phyloP scores from a whole-genome alignment of 1,139 yeast genomes.

The Pichia sp. region DNA sequence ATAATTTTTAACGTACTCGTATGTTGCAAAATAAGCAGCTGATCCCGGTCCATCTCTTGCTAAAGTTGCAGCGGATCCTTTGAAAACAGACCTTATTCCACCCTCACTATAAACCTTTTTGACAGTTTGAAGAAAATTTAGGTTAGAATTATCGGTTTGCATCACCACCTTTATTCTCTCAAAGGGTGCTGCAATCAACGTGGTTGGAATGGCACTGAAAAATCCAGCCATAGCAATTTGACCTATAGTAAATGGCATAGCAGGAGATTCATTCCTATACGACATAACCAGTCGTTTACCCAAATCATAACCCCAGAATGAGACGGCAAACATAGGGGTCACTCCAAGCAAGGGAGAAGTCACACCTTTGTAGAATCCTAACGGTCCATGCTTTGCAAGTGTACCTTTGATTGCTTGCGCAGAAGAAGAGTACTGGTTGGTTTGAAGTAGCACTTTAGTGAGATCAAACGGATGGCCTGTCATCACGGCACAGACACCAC shows the following conservation, averaged over 20 bases:
- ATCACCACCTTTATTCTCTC: constrained; percentile 92
- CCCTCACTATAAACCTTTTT: constrained; percentile 70
- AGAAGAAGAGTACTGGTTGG: constrained; percentile 56
- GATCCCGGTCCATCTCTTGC: constrained; percentile 98
- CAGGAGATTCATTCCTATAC: constrained; percentile 28
- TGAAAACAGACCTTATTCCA: constrained; percentile 76
- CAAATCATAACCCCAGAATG: constrained; percentile 96
- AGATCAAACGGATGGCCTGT: constrained; percentile 97
- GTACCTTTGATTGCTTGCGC: constrained; percentile 63
- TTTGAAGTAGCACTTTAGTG: constrained; percentile 85
- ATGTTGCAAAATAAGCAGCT: constrained; percentile 94
- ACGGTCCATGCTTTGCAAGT: constrained; percentile 59
- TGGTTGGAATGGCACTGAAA: constrained; percentile 89
- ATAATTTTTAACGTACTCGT: constrained; percentile 66
- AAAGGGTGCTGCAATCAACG: constrained; percentile 92
- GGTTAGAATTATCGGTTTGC: constrained; percentile 50
- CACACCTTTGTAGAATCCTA: constrained; percentile 87
- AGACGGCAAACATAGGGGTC: constrained; percentile 96
- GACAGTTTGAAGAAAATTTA: constrained; percentile 48
- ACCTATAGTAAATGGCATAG: constrained; percentile 32
- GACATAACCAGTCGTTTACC: constrained; percentile 69
- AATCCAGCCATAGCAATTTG: constrained; percentile 91
- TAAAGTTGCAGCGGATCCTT: constrained; percentile 86
- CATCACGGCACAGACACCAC: constrained; percentile 76
- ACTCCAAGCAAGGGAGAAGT: constrained; percentile 84